Base-by-base conservation (phyloP, 495 filamentous ascomycete genomes). In the Penicillium longicatenatum region DNA sequence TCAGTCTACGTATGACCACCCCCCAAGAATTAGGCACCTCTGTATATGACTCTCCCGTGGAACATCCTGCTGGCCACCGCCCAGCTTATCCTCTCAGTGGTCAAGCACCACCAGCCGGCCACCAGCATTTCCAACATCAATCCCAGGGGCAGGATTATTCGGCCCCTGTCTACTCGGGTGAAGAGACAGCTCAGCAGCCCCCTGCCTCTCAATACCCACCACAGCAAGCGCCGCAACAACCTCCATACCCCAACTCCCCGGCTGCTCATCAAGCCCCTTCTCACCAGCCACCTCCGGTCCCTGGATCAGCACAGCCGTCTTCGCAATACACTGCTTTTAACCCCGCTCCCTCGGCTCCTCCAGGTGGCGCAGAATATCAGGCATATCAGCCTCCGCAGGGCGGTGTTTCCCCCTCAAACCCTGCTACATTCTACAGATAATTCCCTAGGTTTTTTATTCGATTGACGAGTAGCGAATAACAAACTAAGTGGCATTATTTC, bases 1-100 rank as follows among this genome's bases (percentile, higher is more conserved):
- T 5, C 86, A 88, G 64, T 92, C 86, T 59, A 90, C 85, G 46
- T 90, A 89, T 62, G 85, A 86, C 10, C 85, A 87, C 45, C 90
- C 90, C 91, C 1, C 91, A 93, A 70, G 91, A 95, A 77, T 77
- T 95, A 41, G 88, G 89, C 31, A 92, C 91, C n/a, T 89, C 89
- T 6, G 83, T 84, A 11, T 95, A 94, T 61, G 89, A 93, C 65
- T 90, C 89, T 6, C 91, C 91, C 19, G 82, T 90, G 39, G 86
- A 86, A 31, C 72, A 73, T 26, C 54, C 65, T 44, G 17, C 54
- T 24, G 44, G 35, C 19, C 75, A 79, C 33, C 74, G 70, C 52
- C 71, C 69, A 41, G 80, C 81, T 48, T 82, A 79, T 52, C 77
- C 80, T 50, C 65, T 75, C 9, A 67, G 70, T 30, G 70, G 72